Base-by-base conservation (phyloP, 352 stramenopile species). In the Pythium rishiriense region DNA sequence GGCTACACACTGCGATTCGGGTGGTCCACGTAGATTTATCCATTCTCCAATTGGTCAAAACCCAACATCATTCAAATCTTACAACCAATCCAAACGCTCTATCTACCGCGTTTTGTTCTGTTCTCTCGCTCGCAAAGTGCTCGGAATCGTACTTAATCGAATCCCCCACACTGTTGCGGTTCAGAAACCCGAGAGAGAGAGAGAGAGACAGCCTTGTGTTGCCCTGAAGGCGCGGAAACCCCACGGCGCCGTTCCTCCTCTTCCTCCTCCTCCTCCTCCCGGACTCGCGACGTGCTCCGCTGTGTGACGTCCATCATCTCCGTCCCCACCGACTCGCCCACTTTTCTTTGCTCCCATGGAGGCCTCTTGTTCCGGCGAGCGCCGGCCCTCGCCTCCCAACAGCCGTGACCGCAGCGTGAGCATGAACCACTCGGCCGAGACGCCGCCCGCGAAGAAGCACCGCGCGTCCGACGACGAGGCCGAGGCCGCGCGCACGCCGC, bases 391-490 rank as follows among this genome's bases (percentile, higher is more conserved):
- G 47, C 45, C 60, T 4, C 50, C 60, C 7, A 59, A 64, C 21
- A 77, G 76, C 46, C 69, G 84, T 10, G 76, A 89, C 49, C 80
- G 84, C 12, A 91, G 82, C 37, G 73, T 89, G 7, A 93, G 84
- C 46, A 88, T 91, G 78, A 91, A 81, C 50, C 83, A 77, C 53
- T 63, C 55, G 26, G 39, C 47, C 7, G 64, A 68, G 59, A 62
- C 80, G 41, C 85, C 85, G 17, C 85, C 85, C 8, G 76, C 68
- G 58, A 93, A 93, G 71, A 93, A 93, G 69, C 85, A 93, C 56
- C 80, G 85, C 26, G 68, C 85, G 26, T 91, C 85, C 4, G 82
- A 91, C 66, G 84, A 93, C 58, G 80, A 93, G 50, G 76, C 76
- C 67, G 84, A 93, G 37, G 43, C 25, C 19, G 37, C 37, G 37